Conservation (phyloP, 345 rosid species). For the Dovyalis caffra region DNA sequence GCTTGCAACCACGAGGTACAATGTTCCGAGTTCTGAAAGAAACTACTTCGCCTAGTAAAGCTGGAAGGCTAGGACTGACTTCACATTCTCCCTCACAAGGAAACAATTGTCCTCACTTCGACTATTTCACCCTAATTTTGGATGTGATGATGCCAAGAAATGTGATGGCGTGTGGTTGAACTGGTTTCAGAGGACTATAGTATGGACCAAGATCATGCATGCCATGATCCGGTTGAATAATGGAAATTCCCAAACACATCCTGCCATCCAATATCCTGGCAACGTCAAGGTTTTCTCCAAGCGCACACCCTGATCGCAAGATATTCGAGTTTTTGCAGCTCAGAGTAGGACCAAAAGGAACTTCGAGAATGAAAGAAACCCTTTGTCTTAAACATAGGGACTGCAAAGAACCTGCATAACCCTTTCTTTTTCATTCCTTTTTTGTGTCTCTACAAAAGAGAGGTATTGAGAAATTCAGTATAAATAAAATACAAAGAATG, state of each 20-base stretch:
- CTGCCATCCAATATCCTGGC: too few relatives aligned
- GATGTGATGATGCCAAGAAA: background rate
- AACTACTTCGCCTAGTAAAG: background rate
- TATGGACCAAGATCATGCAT: too few relatives aligned
- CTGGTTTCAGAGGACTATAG: too few relatives aligned
- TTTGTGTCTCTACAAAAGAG: background rate
- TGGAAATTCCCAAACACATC: too few relatives aligned
- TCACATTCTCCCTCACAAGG: background rate
- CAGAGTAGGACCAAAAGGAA: too few relatives aligned
- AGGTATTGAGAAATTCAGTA: background rate
- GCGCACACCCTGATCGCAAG: background rate
- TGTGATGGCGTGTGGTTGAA: too few relatives aligned
- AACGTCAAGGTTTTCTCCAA: too few relatives aligned
- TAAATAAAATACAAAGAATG: slow-evolving; percentile 1
- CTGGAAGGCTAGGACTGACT: background rate
- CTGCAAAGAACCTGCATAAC: background rate
- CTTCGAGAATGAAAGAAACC: background rate
- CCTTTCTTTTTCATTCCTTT: background rate
- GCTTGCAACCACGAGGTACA: background rate
- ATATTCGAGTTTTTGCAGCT: too few relatives aligned
- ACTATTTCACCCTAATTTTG: too few relatives aligned
- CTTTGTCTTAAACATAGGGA: background rate
- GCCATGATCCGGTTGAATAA: too few relatives aligned
- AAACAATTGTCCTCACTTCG: background rate
- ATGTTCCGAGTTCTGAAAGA: background rate